Evolutionary conservation across 2,329 filamentous ascomycete species (phyloP).

Genomic region (Penicillium expansum): DNA sequence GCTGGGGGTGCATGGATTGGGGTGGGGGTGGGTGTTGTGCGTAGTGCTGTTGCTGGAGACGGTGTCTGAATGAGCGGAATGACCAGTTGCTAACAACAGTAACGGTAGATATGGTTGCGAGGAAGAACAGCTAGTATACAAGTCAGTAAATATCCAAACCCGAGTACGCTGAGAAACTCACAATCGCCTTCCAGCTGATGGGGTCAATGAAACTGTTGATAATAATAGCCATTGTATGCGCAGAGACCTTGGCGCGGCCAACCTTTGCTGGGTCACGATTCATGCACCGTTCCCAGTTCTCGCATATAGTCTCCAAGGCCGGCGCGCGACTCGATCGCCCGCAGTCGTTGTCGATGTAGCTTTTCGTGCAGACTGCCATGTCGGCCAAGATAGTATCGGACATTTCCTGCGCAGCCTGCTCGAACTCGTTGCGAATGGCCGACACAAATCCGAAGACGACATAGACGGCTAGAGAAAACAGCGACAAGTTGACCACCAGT

Average conservation of each 20-base stretch:
- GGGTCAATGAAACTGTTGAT: slow-evolving; percentile 91
- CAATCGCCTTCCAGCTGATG: slow-evolving; percentile 80
- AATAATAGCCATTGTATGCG: slow-evolving; percentile 85
- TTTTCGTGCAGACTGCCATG: slow-evolving; percentile 68
- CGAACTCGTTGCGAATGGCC: slow-evolving; percentile 72
- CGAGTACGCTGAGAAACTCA: slow-evolving; percentile 36
- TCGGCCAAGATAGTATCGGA: slow-evolving; percentile 68
- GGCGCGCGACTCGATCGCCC: slow-evolving; percentile 64
- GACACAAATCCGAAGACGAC: slow-evolving; percentile 67
- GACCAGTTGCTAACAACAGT: slow-evolving; percentile 60
- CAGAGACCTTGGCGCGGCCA: slow-evolving; percentile 75
- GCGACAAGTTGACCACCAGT: slow-evolving; percentile 52
- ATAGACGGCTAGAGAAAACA: slow-evolving; percentile 55
- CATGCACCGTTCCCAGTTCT: slow-evolving; percentile 85
- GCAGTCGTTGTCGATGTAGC: slow-evolving; percentile 77
- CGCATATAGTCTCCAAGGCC: slow-evolving; percentile 69
- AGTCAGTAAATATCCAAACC: slow-evolving; percentile 15
- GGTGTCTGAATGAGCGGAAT: slow-evolving; percentile 53
- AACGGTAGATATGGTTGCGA: slow-evolving; percentile 45
- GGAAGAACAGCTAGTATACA: slow-evolving; percentile 36
- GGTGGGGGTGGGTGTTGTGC: slow-evolving; percentile 22
- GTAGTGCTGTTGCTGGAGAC: slow-evolving; percentile 32
- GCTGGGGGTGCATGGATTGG: slow-evolving; percentile 25
- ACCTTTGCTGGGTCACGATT: slow-evolving; percentile 74
- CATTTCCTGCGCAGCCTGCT: slow-evolving; percentile 66